Base-by-base conservation (phyloP, 441 rosid species). In the Syzygium syzygioides region DNA sequence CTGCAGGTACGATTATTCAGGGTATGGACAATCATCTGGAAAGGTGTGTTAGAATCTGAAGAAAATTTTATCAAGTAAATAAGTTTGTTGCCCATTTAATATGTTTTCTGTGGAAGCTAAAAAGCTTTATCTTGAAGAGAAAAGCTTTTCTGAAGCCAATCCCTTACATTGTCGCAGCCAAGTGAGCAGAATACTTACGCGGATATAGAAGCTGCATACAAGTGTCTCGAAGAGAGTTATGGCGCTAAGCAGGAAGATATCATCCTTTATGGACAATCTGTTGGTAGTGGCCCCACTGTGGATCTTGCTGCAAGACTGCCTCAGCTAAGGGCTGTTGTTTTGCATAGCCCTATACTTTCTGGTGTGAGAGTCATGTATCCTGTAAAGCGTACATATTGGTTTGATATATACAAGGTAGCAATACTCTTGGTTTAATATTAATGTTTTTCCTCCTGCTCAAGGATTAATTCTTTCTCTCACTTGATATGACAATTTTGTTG, bases 281-380 rank as follows among this genome's bases (percentile, higher is more conserved):
- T 98, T 56, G 99, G 99, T 53, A 97, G 99, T 91, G 99, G 99
- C 79, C 99, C 99, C 54, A 97, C 99, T 28, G 91, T 97, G 92
- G 98, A 98, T 88, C 97, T 98, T 7, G 99, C 98, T 59, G 91
- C 99, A 84, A 93, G 97, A 55, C 87, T 96, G 89, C 98, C 97
- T 91, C 96, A 85, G 41, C 86, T 98, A 79, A 95, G 95, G 90
- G 99, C 98, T 88, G 98, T 97, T 60, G 98, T 98, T 91, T 95
- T 98, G 88, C 99, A 98, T 88, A 96, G 99, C 92, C 99, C 99
- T 62, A 98, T 98, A 90, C 98, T 96, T 66, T 98, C 99, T 0
- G 99, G 99, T 68, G 93, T 98, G 86, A 93, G 99, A 91, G 99
- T 98, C 87, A 96, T 98, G 99, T 97, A 96, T 92, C 98, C 99